Conservation (phyloP, 352 stramenopile species). For the Pythium rishiriense region DNA sequence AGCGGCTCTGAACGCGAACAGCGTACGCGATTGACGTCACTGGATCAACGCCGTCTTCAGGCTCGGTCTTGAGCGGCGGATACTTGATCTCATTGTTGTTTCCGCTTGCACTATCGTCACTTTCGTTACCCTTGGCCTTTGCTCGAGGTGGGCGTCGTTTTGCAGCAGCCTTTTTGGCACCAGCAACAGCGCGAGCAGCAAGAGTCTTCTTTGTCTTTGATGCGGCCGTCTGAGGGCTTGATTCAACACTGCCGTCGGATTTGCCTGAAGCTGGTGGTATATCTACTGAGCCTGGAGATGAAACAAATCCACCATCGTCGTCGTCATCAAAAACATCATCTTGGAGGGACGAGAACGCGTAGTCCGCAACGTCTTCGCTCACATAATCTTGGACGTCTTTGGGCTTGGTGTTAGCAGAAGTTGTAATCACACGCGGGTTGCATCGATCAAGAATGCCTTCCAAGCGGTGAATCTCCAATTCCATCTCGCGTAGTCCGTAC, state of each 20-base stretch:
- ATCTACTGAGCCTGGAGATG: slow-evolving; percentile 1
- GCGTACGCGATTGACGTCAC: slow-evolving; percentile 58
- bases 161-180: slow-evolving; percentile 42
- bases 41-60: slow-evolving; percentile 54
- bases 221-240: slow-evolving; percentile 14
- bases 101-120: slow-evolving; percentile 33
- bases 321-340: slow-evolving; percentile 45
- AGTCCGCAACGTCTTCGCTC: slow-evolving; percentile 49
- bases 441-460: slow-evolving; percentile 64
- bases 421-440: slow-evolving; percentile 39
- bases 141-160: slow-evolving; percentile 30
- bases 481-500: slow-evolving; percentile 80
- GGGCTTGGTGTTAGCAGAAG: slow-evolving; percentile 17
- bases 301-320: slow-evolving; percentile 12
- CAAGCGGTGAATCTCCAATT: slow-evolving; percentile 73
- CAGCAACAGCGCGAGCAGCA: slow-evolving; percentile 55
- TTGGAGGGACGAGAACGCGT: slow-evolving; percentile 51
- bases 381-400: slow-evolving; percentile 39
- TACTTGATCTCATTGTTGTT: slow-evolving; percentile 50
- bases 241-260: slow-evolving; percentile 24
- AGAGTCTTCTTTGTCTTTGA: slow-evolving; percentile 34
- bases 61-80: slow-evolving; percentile 61
- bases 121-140: slow-evolving; percentile 45
- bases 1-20: slow-evolving; percentile 56
- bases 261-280: not conserved